These are phyloP conservation scores for Clathrus columnatus DNA, from an alignment of 768 basidiomycete genomes.

Conservation along the genomic window DNA sequence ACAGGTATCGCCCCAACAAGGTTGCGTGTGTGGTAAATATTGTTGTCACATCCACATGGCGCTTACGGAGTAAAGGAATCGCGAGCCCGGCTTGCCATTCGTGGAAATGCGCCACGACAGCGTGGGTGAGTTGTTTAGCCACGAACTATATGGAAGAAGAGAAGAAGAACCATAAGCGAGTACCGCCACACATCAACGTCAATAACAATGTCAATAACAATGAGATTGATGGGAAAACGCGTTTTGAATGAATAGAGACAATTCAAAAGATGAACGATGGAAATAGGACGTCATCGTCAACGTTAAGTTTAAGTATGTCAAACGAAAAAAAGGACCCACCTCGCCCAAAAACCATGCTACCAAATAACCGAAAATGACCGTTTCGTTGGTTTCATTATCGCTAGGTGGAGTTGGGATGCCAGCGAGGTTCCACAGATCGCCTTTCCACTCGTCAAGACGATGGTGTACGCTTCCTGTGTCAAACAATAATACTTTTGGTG, in stretches of 20 bases:
- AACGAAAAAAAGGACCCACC: constrained; percentile 35
- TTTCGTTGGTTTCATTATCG: constrained; percentile 97
- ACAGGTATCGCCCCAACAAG: constrained; percentile 95
- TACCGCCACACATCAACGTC: constrained; percentile 3
- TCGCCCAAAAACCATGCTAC: constrained; percentile 99
- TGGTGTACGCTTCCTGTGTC: constrained; percentile 86
- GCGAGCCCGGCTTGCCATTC: constrained; percentile 99
- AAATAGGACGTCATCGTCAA: constrained; percentile 10
- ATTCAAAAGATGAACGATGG: constrained; percentile 1
- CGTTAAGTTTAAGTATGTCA: neutral
- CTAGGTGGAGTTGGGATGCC: constrained; percentile 96
- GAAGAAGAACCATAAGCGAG: constrained; percentile 5
- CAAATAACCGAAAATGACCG: constrained; percentile 95
- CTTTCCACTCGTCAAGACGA: constrained; percentile 96
- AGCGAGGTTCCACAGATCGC: constrained; percentile 95
- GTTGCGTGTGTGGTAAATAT: constrained; percentile 99
- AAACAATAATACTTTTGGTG: constrained; percentile 89
- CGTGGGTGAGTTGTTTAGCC: constrained; percentile 66
- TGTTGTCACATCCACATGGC: constrained; percentile 96
- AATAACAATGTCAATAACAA: neutral
- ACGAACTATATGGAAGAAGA: constrained; percentile 49
- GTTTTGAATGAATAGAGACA: neutral
- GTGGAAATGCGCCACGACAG: constrained; percentile 96
- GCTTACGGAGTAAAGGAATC: constrained; percentile 88
- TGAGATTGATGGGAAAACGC: neutral